phyloP scores from a whole-genome alignment of 768 basidiomycete species.

The Amanita molliuscula region DNA sequence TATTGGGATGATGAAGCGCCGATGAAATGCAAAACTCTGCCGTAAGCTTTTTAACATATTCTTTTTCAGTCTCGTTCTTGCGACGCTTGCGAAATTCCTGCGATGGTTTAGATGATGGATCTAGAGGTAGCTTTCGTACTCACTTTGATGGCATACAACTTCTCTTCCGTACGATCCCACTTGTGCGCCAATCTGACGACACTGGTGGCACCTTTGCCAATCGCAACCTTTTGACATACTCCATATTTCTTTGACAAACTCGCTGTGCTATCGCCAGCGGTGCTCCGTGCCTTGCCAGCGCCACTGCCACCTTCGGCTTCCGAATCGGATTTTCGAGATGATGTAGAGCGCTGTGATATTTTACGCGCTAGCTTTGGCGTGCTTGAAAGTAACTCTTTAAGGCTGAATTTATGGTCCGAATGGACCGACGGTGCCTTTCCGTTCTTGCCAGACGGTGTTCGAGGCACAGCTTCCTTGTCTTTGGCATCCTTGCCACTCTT shows the following conservation, averaged over 20 bases:
- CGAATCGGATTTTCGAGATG: constrained; percentile 56
- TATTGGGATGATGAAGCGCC: constrained; percentile 85
- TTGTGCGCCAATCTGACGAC: constrained; percentile 96
- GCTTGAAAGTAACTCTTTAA: constrained; percentile 67
- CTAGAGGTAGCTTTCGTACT: constrained; percentile 14
- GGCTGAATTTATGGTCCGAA: constrained; percentile 68
- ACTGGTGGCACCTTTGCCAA: constrained; percentile 97
- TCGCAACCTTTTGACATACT: constrained; percentile 91
- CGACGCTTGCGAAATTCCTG: constrained; percentile 97
- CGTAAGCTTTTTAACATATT: constrained; percentile 99
- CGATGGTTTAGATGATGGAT: constrained; percentile 2
- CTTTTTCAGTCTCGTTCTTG: constrained; percentile 97
- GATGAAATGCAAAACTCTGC: constrained; percentile 99
- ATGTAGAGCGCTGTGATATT: constrained; percentile 58
- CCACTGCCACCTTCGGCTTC: constrained; percentile 29
- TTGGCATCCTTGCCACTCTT: constrained; percentile 18
- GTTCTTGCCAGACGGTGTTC: constrained; percentile 16
- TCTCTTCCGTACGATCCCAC: constrained; percentile 95
- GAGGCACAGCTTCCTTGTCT: constrained; percentile 16
- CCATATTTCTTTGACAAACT: constrained; percentile 84
- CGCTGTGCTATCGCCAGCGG: constrained; percentile 31
- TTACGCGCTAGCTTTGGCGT: constrained; percentile 69
- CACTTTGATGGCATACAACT: constrained; percentile 97
- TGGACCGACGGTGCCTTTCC: constrained; percentile 33
- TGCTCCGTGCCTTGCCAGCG: constrained; percentile 20